Base-by-base conservation (phyloP, 106 monocot genomes). In the Allium fistulosum region DNA sequence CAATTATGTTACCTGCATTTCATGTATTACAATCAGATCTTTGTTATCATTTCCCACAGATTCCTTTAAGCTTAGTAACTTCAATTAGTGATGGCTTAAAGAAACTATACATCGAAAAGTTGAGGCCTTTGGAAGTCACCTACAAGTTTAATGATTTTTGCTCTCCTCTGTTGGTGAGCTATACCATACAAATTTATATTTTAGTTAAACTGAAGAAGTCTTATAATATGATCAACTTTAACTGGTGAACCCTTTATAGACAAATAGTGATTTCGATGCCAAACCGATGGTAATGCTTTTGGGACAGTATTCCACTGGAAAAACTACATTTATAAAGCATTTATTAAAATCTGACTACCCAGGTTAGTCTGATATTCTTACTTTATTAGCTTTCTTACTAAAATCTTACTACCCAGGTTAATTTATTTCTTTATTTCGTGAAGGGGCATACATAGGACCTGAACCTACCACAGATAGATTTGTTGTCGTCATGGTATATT, bases 281-380 rank as follows among this genome's bases (percentile, higher is more conserved):
- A 95, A 91, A 47, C 95, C 95, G 52, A 95, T 91, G 95, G 95
- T 95, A 63, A 95, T 95, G 95, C 81, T 95, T 45, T 70, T 95
- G 83, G 95, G 95, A 53, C 95, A 95, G 76, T 95, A 95, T 74
- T 95, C 95, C 46, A 95, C 95, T n/a, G 95, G 95, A 11, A 95
- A 95, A 75, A 95, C 95, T 62, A 95, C 95, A 76, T 95, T 95
- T 72, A 91, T 95, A 58, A 95, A 95, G 53, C 95, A 95, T 81
- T 68, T 95, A 69, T 70, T 95, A 55, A 81, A 65, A 68, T 63
- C 77, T 56, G 78, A 75, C 53, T 95, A 95, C 70, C 91, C 95
- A 80, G 95, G 95, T 95, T 76, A 9, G 67, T 68, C 9, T 10
- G 6, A 26, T 52, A 51, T 49, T 66, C 17, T 10, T 12, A 26